Base-by-base conservation (phyloP, 2,329 filamentous ascomycete species). In the Pseudopithomyces maydicus region DNA sequence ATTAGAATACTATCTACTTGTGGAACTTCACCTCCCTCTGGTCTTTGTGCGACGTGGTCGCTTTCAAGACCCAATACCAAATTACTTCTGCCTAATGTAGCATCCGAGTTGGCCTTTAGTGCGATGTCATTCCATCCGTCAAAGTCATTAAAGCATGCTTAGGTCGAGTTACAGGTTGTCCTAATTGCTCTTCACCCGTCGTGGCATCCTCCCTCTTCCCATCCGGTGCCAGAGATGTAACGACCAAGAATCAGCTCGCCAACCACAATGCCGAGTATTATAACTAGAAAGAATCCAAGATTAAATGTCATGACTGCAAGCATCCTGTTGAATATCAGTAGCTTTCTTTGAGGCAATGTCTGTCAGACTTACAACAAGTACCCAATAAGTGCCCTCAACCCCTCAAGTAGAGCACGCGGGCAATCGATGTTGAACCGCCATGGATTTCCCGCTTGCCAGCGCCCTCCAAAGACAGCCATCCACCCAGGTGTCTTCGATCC, bases 301-400 rank as follows among this genome's bases (percentile, higher is more conserved):
- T 51, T 51, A 17, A 51, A 51, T 5, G 48, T 51, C 38, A 51
- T 51, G 7, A 51, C 38, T 32, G 39, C 39, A 35, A 51, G 48
- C 47, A 51, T 51, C 7, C 48, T 51, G n/a, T 7, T 32, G 20
- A 15, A 12, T 11, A 26, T 51, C 14, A 51, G 48, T 23, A 29
- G 14, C 10, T 5, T 22, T 14, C 20, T 15, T 2, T 10, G 10
- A 1, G 2, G 10, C 15, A 17, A 20, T 11, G 2, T 2, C 3
- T 26, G 12, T 11, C 6, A 7, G n/a, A 42, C 48, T 33, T 41
- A 51, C 48, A 51, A 29, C 22, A 51, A 23, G 19, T 51, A 51
- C 15, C 38, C 48, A 20, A 51, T 51, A 15, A 51, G 17, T 20
- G 48, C 48, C 39, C 48, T 35, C 14, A 43, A n/a, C 15, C 48